Evolutionary conservation across 495 filamentous ascomycete species (phyloP).

Genomic region (Melanomma pulvis-pyrius): DNA sequence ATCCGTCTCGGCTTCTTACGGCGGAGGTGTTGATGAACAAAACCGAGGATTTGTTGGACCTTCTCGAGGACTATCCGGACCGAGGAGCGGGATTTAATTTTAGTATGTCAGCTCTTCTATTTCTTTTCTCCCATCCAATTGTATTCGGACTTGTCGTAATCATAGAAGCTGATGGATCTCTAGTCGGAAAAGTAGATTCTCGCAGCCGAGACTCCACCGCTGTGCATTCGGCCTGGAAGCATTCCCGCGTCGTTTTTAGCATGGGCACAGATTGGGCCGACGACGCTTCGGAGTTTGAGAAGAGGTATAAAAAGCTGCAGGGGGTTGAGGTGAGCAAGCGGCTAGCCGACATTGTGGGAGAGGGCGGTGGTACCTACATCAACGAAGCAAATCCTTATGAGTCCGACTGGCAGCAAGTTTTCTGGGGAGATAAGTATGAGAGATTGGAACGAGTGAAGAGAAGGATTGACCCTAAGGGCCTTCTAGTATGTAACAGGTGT

Average conservation of each 20-base stretch:
- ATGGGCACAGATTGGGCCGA: conserved; percentile 18
- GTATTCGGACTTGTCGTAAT: too few relatives aligned
- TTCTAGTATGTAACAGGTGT: conserved; percentile 24
- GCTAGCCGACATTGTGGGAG: conserved; percentile 13
- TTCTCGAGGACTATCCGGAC: conserved; percentile 12
- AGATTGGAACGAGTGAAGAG: conserved; percentile 10
- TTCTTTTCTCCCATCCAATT: neutral
- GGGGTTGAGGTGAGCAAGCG: conserved; percentile 20
- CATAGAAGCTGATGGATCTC: neutral
- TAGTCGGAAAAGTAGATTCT: conserved; percentile 23
- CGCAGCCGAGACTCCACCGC: conserved; percentile 9
- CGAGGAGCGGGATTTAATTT: conserved; percentile 17
- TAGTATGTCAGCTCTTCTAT: conserved; percentile 1
- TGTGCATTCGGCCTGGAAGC: conserved; percentile 12
- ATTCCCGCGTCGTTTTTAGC: conserved; percentile 7
- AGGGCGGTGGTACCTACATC: conserved; percentile 6
- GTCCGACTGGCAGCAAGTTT: conserved; percentile 4
- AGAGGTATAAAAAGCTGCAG: neutral
- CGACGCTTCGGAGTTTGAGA: conserved; percentile 6
- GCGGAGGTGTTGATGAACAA: conserved; percentile 23
- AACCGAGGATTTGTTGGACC: conserved; percentile 26
- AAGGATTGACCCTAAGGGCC: conserved; percentile 5
- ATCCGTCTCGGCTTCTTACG: conserved; percentile 26
- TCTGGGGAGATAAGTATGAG: conserved; percentile 17
- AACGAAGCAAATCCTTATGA: conserved; percentile 17